Conservation (phyloP, 805 yeast genomes). For the Saccharomyces jurei region DNA sequence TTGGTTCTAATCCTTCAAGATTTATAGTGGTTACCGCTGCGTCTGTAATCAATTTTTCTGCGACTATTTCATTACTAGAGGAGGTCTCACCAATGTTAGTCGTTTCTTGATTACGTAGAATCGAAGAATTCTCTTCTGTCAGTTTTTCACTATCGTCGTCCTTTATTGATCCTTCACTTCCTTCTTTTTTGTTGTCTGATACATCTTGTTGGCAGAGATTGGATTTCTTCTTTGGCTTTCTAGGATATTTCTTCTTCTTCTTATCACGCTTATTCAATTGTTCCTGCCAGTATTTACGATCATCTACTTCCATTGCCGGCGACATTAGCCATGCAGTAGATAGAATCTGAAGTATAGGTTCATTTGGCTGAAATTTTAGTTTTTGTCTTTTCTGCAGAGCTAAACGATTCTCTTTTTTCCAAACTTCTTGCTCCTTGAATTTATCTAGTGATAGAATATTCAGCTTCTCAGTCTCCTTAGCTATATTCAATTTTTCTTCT, state of each 20-base stretch:
- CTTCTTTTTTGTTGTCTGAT: neutral
- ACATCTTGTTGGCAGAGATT: neutral
- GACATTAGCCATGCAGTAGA: constrained; percentile 36
- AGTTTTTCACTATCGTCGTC: neutral
- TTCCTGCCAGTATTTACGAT: constrained; percentile 38
- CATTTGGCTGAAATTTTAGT: constrained; percentile 46
- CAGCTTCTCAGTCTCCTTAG: constrained; percentile 72
- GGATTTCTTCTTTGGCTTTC: constrained; percentile 36
- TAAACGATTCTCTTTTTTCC: constrained; percentile 68
- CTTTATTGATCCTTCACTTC: neutral
- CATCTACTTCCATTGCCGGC: constrained; percentile 56
- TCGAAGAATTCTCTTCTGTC: neutral
- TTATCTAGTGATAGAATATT: constrained; percentile 66
- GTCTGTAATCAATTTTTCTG: neutral
- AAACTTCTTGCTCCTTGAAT: constrained; percentile 78
- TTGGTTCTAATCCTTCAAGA: neutral
- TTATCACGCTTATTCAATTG: constrained; percentile 34
- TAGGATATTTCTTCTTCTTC: constrained; percentile 36
- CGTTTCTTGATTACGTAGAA: neutral
- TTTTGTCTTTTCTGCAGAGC: constrained; percentile 63
- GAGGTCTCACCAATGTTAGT: neutral
- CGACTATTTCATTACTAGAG: neutral
- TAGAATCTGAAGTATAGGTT: constrained; percentile 15
- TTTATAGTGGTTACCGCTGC: neutral
- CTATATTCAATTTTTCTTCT: constrained; percentile 54